Percentiles rank a stretch among this genome's conserved stretches.
Evolutionary conservation across 106 monocot species (phyloP).

Genomic region (Posidonia australis): DNA sequence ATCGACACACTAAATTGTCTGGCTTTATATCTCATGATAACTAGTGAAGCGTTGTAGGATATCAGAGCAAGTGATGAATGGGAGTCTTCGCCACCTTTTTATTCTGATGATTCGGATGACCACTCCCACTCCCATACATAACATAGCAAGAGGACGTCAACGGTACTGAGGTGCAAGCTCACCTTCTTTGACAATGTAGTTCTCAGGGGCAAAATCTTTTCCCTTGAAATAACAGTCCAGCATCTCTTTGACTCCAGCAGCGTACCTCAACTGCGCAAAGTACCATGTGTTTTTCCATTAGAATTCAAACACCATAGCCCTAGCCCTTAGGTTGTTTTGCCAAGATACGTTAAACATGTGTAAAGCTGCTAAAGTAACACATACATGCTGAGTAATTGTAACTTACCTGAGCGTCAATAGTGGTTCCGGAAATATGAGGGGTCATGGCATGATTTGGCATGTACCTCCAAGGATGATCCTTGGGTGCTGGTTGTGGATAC

Average conservation of each 20-base stretch:
- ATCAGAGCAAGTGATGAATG: no score
- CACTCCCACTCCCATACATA: no score
- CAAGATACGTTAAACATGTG: no score
- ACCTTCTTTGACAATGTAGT: conserved; percentile 97
- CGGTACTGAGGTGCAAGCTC: conserved; percentile 83
- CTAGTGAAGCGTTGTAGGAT: no score
- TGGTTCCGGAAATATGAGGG: conserved; percentile 87
- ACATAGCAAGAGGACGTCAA: conserved; percentile 11
- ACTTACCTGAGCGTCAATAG: conserved; percentile 84
- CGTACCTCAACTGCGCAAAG: conserved; percentile 73
- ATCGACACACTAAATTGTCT: no score
- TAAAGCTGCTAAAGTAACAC: no score
- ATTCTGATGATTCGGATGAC: no score
- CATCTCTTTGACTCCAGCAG: conserved; percentile 90
- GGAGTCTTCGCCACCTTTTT: no score
- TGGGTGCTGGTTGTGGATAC: conserved; percentile 93
- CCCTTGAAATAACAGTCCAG: conserved; percentile 92
- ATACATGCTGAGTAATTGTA: not conserved
- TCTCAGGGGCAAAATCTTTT: conserved; percentile 68
- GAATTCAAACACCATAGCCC: not conserved
- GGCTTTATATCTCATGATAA: no score
- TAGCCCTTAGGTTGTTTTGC: no score
- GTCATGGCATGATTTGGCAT: conserved; percentile 99
- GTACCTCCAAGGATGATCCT: conserved; percentile 91
- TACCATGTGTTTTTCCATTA: no score